Evolutionary conservation across 768 basidiomycete genomes (phyloP).

Genomic region (Russula compacta): DNA sequence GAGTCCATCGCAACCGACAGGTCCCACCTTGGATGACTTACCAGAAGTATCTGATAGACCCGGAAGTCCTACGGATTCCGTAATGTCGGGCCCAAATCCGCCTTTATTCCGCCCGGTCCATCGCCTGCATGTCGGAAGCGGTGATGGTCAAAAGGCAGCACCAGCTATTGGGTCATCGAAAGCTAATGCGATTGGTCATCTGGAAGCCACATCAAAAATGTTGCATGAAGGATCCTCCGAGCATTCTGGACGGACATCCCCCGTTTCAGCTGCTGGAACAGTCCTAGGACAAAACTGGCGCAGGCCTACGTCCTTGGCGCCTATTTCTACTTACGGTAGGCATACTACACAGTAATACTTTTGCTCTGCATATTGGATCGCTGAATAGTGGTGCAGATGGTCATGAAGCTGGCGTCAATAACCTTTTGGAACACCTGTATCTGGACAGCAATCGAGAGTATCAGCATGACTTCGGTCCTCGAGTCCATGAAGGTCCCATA

Average conservation of each 20-base stretch:
- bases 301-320: conserved; percentile 44
- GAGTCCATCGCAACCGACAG: conserved; percentile 22
- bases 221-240: conserved; percentile 59
- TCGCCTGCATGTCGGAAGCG: conserved; percentile 59
- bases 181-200: conserved; percentile 70
- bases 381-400: conserved; percentile 46
- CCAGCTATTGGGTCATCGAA: conserved; percentile 84
- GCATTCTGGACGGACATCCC: conserved; percentile 71
- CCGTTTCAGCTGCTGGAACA: conserved; percentile 52
- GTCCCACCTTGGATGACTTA: conserved; percentile 22
- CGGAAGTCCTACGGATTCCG: conserved; percentile 75
- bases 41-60: conserved; percentile 44
- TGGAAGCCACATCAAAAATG: conserved; percentile 68
- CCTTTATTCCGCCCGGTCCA: conserved; percentile 48
- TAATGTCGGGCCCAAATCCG: conserved; percentile 63
- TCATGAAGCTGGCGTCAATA: conserved; percentile 82
- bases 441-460: conserved; percentile 80
- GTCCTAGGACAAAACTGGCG: conserved; percentile 39
- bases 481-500: conserved; percentile 71
- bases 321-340: conserved; percentile 68
- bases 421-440: conserved; percentile 83
- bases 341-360: background rate
- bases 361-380: background rate
- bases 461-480: conserved; percentile 87
- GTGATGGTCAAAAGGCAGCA: conserved; percentile 77